Evolutionary conservation across 805 yeast genomes (phyloP).

Genomic region (Saturnispora serradocipensis): DNA sequence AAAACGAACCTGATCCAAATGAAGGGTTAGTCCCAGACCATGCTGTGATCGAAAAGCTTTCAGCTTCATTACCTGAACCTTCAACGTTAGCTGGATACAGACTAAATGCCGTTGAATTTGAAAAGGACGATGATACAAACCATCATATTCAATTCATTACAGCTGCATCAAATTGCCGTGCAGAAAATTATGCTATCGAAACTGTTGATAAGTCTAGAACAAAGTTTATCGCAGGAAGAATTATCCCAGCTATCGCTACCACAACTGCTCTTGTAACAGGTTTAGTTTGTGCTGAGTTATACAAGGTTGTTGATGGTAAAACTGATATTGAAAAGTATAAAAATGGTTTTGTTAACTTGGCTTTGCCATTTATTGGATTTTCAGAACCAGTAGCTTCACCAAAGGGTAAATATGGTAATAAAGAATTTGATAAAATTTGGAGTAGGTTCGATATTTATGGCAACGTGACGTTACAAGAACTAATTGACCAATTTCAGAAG

Average conservation of each 20-base stretch:
- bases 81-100: conserved; percentile 83
- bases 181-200: conserved; percentile 81
- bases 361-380: conserved; percentile 92
- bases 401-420: conserved; percentile 70
- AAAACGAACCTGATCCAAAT: conserved; percentile 83
- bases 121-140: conserved; percentile 94
- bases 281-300: conserved; percentile 80
- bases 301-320: conserved; percentile 76
- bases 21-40: conserved; percentile 43
- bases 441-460: conserved; percentile 81
- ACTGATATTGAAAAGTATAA: conserved; percentile 75
- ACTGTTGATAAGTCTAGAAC: conserved; percentile 84
- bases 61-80: conserved; percentile 80
- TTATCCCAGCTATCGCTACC: conserved; percentile 98
- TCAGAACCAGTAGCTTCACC: conserved; percentile 91
- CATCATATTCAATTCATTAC: conserved; percentile 94
- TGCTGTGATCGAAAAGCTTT: conserved; percentile 57
- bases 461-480: conserved; percentile 42
- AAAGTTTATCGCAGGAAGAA: conserved; percentile 95
- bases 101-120: conserved; percentile 85
- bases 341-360: conserved; percentile 87
- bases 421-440: conserved; percentile 85
- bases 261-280: conserved; percentile 98
- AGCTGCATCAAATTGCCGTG: conserved; percentile 95
- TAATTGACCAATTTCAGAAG: conserved; percentile 47